A percentile compares a stretch with the other conserved stretches of the same genome.
Evolutionary conservation across 352 stramenopile species (phyloP).

Genomic region (Plasmopara halstedii): DNA sequence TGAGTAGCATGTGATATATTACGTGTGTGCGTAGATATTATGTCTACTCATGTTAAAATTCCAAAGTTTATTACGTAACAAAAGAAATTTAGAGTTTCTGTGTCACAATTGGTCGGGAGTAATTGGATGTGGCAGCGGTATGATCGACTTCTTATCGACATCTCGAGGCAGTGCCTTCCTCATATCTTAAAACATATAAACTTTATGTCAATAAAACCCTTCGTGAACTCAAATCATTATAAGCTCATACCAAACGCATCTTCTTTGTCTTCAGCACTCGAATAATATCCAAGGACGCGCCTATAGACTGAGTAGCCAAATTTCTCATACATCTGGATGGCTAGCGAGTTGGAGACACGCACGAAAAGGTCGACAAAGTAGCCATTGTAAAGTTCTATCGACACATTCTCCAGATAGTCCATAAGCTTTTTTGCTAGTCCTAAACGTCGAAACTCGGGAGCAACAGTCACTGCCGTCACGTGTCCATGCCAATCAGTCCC

Average conservation of each 20-base stretch:
- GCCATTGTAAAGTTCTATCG: conserved; percentile 78
- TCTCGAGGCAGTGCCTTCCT: conserved; percentile 87
- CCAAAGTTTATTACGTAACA: background rate
- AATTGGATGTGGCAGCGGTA: conserved; percentile 81
- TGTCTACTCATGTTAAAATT: background rate
- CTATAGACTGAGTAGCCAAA: conserved; percentile 91
- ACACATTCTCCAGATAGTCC: conserved; percentile 89
- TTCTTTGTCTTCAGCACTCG: conserved; percentile 67
- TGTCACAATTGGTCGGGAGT: conserved; percentile 73
- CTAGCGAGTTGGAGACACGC: conserved; percentile 90
- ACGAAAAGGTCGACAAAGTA: conserved; percentile 99
- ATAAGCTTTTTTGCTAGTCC: conserved; percentile 92
- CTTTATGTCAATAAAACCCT: conserved; percentile 1
- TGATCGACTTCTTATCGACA: conserved; percentile 85
- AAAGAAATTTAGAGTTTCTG: background rate
- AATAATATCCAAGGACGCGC: conserved; percentile 90
- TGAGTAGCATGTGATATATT: background rate
- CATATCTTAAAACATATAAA: conserved; percentile 69
- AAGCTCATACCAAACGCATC: conserved; percentile 78
- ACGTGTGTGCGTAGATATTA: background rate
- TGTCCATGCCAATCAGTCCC: conserved; percentile 96
- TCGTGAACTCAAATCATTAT: background rate
- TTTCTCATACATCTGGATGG: conserved; percentile 91
- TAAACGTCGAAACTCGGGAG: conserved; percentile 90
- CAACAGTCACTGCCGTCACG: conserved; percentile 97